Conservation (phyloP, 352 stramenopile species). For the Pythium pyrilobum region DNA sequence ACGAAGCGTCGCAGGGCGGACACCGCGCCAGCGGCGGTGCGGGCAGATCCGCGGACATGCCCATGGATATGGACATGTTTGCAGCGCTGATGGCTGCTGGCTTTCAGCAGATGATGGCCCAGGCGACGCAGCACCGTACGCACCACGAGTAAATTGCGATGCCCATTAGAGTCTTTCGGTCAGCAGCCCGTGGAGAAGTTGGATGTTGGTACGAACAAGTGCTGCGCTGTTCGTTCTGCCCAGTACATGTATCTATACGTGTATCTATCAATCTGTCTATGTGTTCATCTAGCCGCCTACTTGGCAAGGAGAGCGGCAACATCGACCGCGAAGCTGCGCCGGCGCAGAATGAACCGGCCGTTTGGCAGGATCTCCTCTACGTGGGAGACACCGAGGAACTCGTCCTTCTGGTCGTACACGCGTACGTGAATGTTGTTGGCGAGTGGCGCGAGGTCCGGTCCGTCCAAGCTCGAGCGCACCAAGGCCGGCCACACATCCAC, state of each 20-base stretch:
- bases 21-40: conserved; percentile 7
- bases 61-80: conserved; percentile 80
- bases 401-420: conserved; percentile 35
- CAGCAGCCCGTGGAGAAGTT: neutral
- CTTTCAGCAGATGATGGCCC: conserved; percentile 77
- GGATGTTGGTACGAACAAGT: neutral
- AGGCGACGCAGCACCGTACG: conserved; percentile 22
- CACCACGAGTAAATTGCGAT: conserved; percentile 4
- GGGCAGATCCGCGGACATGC: conserved; percentile 22
- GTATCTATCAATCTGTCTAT: neutral
- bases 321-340: conserved; percentile 44
- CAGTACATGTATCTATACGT: neutral
- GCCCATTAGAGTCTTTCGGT: too few species aligned
- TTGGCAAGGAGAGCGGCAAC: neutral
- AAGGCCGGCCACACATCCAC: conserved; percentile 27
- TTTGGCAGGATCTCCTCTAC: conserved; percentile 27
- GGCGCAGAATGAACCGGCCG: conserved; percentile 45
- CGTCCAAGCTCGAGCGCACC: conserved; percentile 15
- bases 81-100: conserved; percentile 76
- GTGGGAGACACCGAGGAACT: conserved; percentile 55
- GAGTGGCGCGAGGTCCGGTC: conserved; percentile 16
- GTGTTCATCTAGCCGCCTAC: neutral
- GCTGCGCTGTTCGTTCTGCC: neutral
- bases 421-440: conserved; percentile 36
- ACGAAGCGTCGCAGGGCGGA: conserved; percentile 50